Percentiles rank a stretch among this genome's conserved stretches.
Evolutionary conservation across 1,139 yeast species (phyloP).

Genomic region (Hemisphaericaspora xylanilytica): DNA sequence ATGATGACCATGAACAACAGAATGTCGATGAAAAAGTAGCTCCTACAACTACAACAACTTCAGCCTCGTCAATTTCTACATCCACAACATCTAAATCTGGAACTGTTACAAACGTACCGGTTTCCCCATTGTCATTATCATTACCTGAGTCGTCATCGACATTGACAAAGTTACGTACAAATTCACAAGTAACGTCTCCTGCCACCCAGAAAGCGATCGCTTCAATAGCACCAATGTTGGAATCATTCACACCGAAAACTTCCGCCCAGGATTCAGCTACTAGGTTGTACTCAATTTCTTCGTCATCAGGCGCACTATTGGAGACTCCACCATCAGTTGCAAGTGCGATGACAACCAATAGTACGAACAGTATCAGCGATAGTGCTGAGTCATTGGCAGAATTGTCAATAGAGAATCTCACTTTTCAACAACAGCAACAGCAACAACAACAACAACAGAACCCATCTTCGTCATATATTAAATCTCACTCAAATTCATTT

Average conservation of each 20-base stretch:
- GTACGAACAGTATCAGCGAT: not conserved
- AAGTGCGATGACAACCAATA: not conserved
- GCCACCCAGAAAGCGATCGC: slow-evolving; percentile 64
- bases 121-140: slow-evolving; percentile 33
- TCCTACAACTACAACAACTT: too few species aligned
- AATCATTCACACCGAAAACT: slow-evolving; percentile 69
- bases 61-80: not conserved
- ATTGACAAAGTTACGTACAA: slow-evolving; percentile 1
- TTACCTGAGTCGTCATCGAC: slow-evolving; percentile 6
- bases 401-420: slow-evolving; percentile 4
- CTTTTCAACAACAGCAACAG: not conserved
- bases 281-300: slow-evolving; percentile 23
- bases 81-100: not conserved
- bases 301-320: slow-evolving; percentile 10
- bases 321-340: not conserved
- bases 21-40: too few species aligned
- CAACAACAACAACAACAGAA: too few species aligned
- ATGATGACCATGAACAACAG: too few species aligned
- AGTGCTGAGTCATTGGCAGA: slow-evolving; percentile 12
- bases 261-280: slow-evolving; percentile 51
- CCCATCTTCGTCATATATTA: not conserved
- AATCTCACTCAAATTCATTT: slow-evolving; percentile 9
- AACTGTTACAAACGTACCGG: slow-evolving; percentile 16
- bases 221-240: slow-evolving; percentile 73
- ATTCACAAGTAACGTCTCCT: slow-evolving; percentile 15